Percentiles rank a stretch among this genome's conserved stretches.
phyloP scores from a whole-genome alignment of 164 flowering plant species.

The Berberis vulgaris region DNA sequence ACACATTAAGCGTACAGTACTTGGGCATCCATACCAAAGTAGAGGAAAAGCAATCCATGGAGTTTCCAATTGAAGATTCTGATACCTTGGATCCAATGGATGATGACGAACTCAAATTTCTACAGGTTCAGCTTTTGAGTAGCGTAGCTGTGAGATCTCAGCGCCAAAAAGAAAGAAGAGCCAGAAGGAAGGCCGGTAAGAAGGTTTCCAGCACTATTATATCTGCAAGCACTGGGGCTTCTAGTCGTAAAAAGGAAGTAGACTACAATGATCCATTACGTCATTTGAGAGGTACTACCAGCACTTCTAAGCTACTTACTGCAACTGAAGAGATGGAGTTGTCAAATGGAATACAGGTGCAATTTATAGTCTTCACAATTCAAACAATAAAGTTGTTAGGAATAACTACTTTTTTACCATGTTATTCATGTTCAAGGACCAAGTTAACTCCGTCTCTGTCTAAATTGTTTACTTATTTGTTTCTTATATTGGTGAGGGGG shows the following conservation, averaged over 20 bases:
- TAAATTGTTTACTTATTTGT: too few relatives aligned
- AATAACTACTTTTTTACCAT: too few relatives aligned
- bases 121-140: slow-evolving; percentile 34
- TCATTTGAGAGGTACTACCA: slow-evolving; percentile 58
- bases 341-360: slow-evolving; percentile 88
- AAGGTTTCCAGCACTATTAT: slow-evolving; percentile 46
- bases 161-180: slow-evolving; percentile 68
- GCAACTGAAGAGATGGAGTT: slow-evolving; percentile 59
- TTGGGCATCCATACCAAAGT: slow-evolving; percentile 16
- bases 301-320: slow-evolving; percentile 64
- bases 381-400: neutral
- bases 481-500: too few relatives aligned
- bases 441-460: too few relatives aligned
- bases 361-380: neutral
- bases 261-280: slow-evolving; percentile 74
- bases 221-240: slow-evolving; percentile 39
- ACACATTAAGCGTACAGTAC: slow-evolving; percentile 18
- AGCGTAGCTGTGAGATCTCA: slow-evolving; percentile 60
- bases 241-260: slow-evolving; percentile 48
- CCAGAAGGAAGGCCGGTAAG: slow-evolving; percentile 65
- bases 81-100: slow-evolving; percentile 35
- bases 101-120: slow-evolving; percentile 43
- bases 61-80: slow-evolving; percentile 14
- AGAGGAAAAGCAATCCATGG: slow-evolving; percentile 11
- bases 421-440: too few relatives aligned